phyloP scores from a whole-genome alignment of 805 yeast species.

The Dipodascus albidus region DNA sequence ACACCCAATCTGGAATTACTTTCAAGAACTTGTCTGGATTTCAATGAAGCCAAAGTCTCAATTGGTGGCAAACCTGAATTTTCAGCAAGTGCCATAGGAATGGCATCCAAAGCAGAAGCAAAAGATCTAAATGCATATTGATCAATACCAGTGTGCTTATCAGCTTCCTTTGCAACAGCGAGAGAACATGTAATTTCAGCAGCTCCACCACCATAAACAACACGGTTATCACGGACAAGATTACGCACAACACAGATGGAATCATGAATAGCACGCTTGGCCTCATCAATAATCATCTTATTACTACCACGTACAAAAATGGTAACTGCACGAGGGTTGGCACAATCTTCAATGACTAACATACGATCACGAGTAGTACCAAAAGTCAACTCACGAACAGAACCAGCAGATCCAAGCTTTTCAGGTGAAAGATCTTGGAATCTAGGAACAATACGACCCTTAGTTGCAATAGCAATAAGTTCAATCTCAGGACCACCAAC shows the following conservation, averaged over 20 bases:
- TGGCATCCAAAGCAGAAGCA: slow-evolving; percentile 77
- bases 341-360: slow-evolving; percentile 86
- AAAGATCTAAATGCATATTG: slow-evolving; percentile 97
- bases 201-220: slow-evolving; percentile 99
- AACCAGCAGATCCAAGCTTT: slow-evolving; percentile 83
- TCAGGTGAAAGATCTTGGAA: slow-evolving; percentile 79
- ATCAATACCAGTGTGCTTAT: slow-evolving; percentile 85
- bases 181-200: slow-evolving; percentile 91
- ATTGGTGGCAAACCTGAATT: slow-evolving; percentile 94
- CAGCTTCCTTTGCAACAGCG: slow-evolving; percentile 86
- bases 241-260: slow-evolving; percentile 96
- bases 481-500: slow-evolving; percentile 97
- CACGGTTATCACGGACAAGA: slow-evolving; percentile 79
- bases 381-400: slow-evolving; percentile 76
- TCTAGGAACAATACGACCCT: slow-evolving; percentile 94
- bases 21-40: slow-evolving; percentile 74
- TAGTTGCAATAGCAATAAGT: slow-evolving; percentile 92
- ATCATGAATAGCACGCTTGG: slow-evolving; percentile 91
- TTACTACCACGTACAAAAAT: slow-evolving; percentile 92
- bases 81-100: slow-evolving; percentile 93
- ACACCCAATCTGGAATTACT: slow-evolving; percentile 69
- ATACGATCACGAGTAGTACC: slow-evolving; percentile 96
- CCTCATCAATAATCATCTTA: slow-evolving; percentile 96
- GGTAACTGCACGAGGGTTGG: slow-evolving; percentile 80
- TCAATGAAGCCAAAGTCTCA: slow-evolving; percentile 73